These are phyloP conservation scores for Daldinia sp. DNA, from an alignment of 2,329 filamentous ascomycete genomes.

Conservation along the genomic window DNA sequence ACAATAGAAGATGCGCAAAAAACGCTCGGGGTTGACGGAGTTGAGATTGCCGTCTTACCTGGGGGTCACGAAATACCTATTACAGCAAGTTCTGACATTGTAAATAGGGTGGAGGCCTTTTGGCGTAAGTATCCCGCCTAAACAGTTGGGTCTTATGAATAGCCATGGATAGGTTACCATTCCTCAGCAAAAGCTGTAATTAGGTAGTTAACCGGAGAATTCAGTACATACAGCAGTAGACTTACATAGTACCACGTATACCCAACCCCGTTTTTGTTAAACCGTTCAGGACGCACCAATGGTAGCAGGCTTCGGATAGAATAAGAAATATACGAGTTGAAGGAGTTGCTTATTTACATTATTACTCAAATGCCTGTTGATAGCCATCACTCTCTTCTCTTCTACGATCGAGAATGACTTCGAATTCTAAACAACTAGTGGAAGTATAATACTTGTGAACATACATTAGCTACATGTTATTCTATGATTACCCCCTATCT, in stretches of 20 bases:
- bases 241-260: too few species aligned
- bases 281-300: too few species aligned
- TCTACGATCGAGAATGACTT: too few species aligned
- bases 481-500: neutral
- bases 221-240: too few species aligned
- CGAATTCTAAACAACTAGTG: neutral
- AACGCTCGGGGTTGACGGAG: slow-evolving; percentile 67
- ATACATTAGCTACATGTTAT: neutral
- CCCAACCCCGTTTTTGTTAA: too few species aligned
- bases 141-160: neutral
- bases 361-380: too few species aligned
- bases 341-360: too few species aligned
- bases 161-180: neutral
- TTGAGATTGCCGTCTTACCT: slow-evolving; percentile 67
- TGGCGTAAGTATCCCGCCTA: slow-evolving; percentile 27
- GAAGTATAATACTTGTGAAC: neutral
- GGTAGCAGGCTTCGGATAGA: too few species aligned
- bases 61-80: slow-evolving; percentile 79
- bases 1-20: slow-evolving; percentile 69
- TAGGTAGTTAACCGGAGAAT: neutral
- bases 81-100: slow-evolving; percentile 69
- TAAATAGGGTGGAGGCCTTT: slow-evolving; percentile 53
- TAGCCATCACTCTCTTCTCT: neutral
- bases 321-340: too few species aligned
- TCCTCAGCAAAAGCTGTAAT: neutral